Conservation (phyloP, 768 basidiomycete genomes). For the Pleurotus sapidus region DNA sequence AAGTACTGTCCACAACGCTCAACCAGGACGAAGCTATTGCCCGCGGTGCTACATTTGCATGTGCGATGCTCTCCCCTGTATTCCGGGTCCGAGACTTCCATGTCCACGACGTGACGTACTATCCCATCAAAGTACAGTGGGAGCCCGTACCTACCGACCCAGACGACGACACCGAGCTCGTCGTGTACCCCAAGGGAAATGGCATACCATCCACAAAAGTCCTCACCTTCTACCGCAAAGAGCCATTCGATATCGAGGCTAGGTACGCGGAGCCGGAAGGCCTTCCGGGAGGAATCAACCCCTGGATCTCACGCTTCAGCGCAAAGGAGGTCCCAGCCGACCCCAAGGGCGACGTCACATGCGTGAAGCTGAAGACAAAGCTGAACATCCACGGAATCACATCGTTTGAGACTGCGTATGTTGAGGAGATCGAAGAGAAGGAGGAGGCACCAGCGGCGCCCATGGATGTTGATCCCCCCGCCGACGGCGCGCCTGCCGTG, state of each 20-base stretch:
- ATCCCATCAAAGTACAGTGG: conserved; percentile 93
- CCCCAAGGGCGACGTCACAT: conserved; percentile 68
- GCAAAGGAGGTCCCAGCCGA: conserved; percentile 77
- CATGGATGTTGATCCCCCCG: conserved; percentile 61
- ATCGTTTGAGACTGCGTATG: conserved; percentile 84
- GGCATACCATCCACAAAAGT: conserved; percentile 91
- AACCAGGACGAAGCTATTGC: conserved; percentile 98
- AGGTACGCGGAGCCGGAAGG: conserved; percentile 68
- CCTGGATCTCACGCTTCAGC: conserved; percentile 80
- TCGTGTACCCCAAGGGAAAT: conserved; percentile 88
- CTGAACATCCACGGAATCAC: conserved; percentile 84
- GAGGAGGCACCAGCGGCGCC: conserved; percentile 56
- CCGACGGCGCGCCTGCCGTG: conserved; percentile 21
- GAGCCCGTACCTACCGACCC: conserved; percentile 67
- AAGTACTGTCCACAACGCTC: conserved; percentile 84
- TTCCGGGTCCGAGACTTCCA: conserved; percentile 98
- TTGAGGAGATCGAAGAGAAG: conserved; percentile 78
- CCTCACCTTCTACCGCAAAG: conserved; percentile 90
- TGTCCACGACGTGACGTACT: conserved; percentile 80
- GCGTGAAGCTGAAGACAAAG: conserved; percentile 89
- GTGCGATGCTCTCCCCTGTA: conserved; percentile 94
- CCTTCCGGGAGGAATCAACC: conserved; percentile 80
- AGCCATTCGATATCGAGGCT: conserved; percentile 86
- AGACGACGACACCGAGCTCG: conserved; percentile 88
- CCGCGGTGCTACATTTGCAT: conserved; percentile 94